Percentiles rank a stretch among this genome's conserved stretches.
phyloP scores from a whole-genome alignment of 352 stramenopile genomes.

The Halophytophthora polymorphica region DNA sequence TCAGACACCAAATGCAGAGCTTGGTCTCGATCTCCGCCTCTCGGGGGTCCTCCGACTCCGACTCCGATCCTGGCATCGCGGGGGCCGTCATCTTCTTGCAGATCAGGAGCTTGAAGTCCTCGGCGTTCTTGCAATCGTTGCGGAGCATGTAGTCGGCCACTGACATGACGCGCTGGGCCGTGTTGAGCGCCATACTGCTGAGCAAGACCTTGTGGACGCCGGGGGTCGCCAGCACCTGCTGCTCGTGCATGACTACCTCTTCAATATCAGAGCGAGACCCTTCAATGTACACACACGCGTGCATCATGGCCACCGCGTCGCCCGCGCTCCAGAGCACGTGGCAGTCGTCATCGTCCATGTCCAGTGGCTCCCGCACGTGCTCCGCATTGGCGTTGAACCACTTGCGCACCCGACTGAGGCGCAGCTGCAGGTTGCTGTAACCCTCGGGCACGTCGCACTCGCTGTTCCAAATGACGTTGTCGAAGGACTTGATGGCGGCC shows the following conservation, averaged over 20 bases:
- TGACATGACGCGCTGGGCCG: conserved; percentile 56
- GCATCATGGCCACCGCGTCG: conserved; percentile 55
- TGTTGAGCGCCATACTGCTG: conserved; percentile 50
- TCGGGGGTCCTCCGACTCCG: conserved; percentile 3
- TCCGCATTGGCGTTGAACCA: conserved; percentile 41
- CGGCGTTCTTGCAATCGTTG: conserved; percentile 71
- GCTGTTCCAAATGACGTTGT: conserved; percentile 61
- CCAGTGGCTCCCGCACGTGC: conserved; percentile 21
- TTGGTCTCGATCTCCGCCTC: conserved; percentile 59
- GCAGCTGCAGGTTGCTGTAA: conserved; percentile 49
- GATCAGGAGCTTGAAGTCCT: conserved; percentile 79
- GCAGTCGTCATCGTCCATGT: conserved; percentile 26
- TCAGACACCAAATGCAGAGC: conserved; percentile 86
- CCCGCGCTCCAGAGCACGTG: conserved; percentile 57
- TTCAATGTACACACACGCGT: conserved; percentile 24
- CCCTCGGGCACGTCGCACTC: conserved; percentile 30
- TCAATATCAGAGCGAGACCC: conserved; percentile 10
- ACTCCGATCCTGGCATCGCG: conserved; percentile 2
- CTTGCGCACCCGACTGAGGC: too few relatives aligned
- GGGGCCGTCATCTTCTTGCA: conserved; percentile 21
- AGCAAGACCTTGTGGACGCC: conserved; percentile 35
- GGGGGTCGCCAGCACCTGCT: conserved; percentile 17
- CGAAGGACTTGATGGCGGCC: conserved; percentile 60
- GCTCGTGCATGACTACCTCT: conserved; percentile 17
- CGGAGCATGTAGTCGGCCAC: conserved; percentile 82